These are phyloP conservation scores for Verticillium nubilum DNA, from an alignment of 2,329 filamentous ascomycete genomes.

Conservation along the genomic window DNA sequence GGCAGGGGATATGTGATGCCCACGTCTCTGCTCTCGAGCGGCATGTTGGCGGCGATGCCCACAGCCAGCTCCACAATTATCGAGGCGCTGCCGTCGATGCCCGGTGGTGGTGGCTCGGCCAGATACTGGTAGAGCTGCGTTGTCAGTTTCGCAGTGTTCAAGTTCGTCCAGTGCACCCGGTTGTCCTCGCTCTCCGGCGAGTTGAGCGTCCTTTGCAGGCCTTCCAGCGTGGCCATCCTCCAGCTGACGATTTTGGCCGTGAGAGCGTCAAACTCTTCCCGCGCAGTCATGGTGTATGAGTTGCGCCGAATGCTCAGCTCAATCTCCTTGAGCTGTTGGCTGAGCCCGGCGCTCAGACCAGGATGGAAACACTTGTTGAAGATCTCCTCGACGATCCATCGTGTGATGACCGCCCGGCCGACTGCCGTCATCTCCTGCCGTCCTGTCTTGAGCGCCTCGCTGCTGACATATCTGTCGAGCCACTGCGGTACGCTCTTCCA, in stretches of 20 bases:
- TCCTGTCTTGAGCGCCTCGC: conserved; percentile 77
- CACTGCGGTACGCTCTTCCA: conserved; percentile 79
- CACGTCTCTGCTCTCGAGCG: conserved; percentile 87
- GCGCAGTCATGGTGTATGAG: conserved; percentile 66
- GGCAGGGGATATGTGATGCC: conserved; percentile 81
- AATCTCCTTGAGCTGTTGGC: conserved; percentile 74
- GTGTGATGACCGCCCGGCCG: conserved; percentile 80
- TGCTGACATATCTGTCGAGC: conserved; percentile 74
- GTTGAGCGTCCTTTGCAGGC: conserved; percentile 66
- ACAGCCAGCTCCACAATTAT: conserved; percentile 93
- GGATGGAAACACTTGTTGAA: conserved; percentile 94
- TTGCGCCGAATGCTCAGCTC: conserved; percentile 82
- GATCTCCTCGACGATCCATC: conserved; percentile 86
- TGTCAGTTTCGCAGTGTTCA: conserved; percentile 63
- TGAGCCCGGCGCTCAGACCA: conserved; percentile 70
- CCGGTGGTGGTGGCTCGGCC: conserved; percentile 68
- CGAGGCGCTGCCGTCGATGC: conserved; percentile 79
- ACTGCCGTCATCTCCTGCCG: conserved; percentile 98
- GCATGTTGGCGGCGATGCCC: conserved; percentile 78
- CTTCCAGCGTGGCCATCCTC: conserved; percentile 90
- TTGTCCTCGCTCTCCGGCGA: conserved; percentile 61
- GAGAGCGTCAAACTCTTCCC: conserved; percentile 85
- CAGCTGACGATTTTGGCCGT: conserved; percentile 85
- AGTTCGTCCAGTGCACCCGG: conserved; percentile 62
- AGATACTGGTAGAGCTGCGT: conserved; percentile 69